Conservation (phyloP, 768 basidiomycete species). For the Obba rivulosa region DNA sequence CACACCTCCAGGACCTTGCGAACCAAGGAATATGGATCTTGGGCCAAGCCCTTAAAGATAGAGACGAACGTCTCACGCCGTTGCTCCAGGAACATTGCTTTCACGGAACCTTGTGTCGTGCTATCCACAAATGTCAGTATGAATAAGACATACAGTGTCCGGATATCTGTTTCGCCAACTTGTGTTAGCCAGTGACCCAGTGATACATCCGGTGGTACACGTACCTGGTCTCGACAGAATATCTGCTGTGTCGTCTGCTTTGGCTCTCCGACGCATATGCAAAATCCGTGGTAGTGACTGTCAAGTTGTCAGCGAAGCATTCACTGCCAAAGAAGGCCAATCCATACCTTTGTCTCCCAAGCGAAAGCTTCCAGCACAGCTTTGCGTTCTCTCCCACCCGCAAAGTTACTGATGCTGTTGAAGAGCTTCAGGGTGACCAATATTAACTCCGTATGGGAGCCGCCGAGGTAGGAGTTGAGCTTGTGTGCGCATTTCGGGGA, state of each 20-base stretch:
- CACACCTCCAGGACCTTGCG: constrained; percentile 64
- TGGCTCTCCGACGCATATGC: constrained; percentile 62
- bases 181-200: background rate
- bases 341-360: constrained; percentile 72
- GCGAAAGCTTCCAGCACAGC: constrained; percentile 61
- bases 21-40: constrained; percentile 60
- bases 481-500: constrained; percentile 48
- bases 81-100: constrained; percentile 64
- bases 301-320: background rate
- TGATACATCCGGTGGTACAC: constrained; percentile 7
- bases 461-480: constrained; percentile 58
- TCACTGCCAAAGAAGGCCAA: background rate
- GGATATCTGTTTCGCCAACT: constrained; percentile 53
- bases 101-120: constrained; percentile 44
- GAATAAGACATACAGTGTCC: constrained; percentile 69
- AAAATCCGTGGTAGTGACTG: constrained; percentile 65
- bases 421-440: constrained; percentile 63
- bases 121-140: constrained; percentile 65
- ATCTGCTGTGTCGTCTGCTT: constrained; percentile 32
- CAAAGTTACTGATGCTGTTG: constrained; percentile 55
- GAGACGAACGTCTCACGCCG: constrained; percentile 58
- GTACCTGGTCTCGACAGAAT: constrained; percentile 54
- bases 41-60: constrained; percentile 66
- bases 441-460: constrained; percentile 59
- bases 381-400: constrained; percentile 60